Evolutionary conservation across 345 rosid genomes (phyloP).

Genomic region (Eucalyptus regnans): DNA sequence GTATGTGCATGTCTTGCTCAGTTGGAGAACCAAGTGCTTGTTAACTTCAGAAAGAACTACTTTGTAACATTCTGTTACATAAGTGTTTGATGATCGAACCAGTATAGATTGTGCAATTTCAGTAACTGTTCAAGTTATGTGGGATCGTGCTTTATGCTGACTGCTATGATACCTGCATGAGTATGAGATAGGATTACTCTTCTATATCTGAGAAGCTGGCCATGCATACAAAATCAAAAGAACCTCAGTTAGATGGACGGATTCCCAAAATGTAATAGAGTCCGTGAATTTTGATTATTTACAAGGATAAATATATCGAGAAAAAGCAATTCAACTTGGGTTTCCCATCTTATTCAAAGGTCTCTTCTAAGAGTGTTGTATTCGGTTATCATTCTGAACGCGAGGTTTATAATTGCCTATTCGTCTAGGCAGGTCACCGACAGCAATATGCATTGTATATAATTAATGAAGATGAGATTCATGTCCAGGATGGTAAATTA

Average conservation of each 20-base stretch:
- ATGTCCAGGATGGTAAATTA: not conserved
- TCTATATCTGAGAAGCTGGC: not conserved
- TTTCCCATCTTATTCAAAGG: not conserved
- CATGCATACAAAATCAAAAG: not conserved
- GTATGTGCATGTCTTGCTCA: not conserved
- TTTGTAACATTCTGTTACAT: not conserved
- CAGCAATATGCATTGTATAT: not conserved
- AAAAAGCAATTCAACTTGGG: not conserved
- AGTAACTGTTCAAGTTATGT: not conserved
- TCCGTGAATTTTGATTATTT: not conserved
- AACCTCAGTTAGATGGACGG: not conserved
- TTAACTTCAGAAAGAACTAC: not conserved
- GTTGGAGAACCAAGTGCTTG: not conserved
- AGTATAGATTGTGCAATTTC: not conserved
- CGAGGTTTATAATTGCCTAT: not conserved
- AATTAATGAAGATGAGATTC: not conserved
- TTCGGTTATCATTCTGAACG: not conserved
- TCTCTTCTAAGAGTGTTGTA: not conserved
- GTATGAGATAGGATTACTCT: not conserved
- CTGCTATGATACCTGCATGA: not conserved
- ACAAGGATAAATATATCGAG: not conserved
- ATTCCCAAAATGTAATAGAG: not conserved
- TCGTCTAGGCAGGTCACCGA: not conserved
- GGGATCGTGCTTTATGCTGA: not conserved
- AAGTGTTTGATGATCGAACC: not conserved